Base-by-base conservation (phyloP, 768 basidiomycete genomes). In the Mrakia blollopis region DNA sequence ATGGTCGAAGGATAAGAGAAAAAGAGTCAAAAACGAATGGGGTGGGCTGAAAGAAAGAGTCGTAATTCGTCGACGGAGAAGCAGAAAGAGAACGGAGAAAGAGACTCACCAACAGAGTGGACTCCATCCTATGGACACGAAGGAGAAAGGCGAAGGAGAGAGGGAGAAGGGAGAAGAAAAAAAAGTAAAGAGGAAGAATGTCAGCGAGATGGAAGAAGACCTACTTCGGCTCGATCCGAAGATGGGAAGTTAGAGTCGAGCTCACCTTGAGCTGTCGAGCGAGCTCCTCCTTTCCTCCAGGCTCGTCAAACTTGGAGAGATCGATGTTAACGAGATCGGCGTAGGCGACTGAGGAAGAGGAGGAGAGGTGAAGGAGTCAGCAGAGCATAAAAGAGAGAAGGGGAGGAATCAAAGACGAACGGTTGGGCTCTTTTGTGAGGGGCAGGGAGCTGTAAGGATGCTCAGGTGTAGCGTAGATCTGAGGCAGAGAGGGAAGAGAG, bases 311-410 rank as follows among this genome's bases (percentile, higher is more conserved):
- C 35, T 83, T 79, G 72, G 84, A 83, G 52, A 88, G 82, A 79
- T 88, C 87, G 57, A 88, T 79, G 2, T 86, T 86, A 44, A 77
- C 76, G 30, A 86, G 83, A 63, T 87, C 87, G 0, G 87, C 87
- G 86, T 86, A 88, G 57, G 85, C 84, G 68, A 88, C 73, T 74
- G 50, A 16, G 1, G 1, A 25, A 28, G 5, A 25, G 8, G 60
- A 35, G 23, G 14, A 18, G n/a, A n/a, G n/a, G n/a, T n/a, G n/a
- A n/a, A n/a, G n/a, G n/a, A n/a, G 5, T 6, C 6, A 57, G 25
- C 21, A 57, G 21, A 57, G 8, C 23, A n/a, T 11, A 41, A 23
- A 10, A 5, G 8, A 41, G 39, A 41, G 6, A 41, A 6, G 39
- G 39, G 11, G 39, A 41, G 5, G 44, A 44, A 44, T 11, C 44